Base-by-base conservation (phyloP, 345 rosid genomes). In the Camelina neglecta region DNA sequence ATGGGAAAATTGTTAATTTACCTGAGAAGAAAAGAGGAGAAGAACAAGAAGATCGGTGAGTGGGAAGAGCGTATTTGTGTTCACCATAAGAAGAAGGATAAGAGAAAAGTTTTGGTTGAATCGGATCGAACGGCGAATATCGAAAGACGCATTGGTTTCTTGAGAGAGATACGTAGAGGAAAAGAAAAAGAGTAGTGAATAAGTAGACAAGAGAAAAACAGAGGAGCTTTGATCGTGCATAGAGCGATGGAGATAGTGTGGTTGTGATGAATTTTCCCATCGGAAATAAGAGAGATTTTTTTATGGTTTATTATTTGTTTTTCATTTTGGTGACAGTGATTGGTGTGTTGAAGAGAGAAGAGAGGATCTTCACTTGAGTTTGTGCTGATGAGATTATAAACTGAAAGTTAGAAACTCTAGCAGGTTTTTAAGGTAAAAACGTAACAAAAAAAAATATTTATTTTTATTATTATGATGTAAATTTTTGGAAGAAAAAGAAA, bases 31-130 rank as follows among this genome's bases (percentile, higher is more conserved):
- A 82, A 56, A 90, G 75, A 58, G 95, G 89, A 77, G 88, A 85
- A 56, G 92, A 85, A 75, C 97, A 94, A 39, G 86, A 67, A 47
- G 87, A 67, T 80, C 89, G 88, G 50, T 84, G 84, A 12, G 97
- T 85, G 44, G 91, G 83, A 79, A 90, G 75, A 77, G 91, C 93
- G 56, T 94, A 86, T 79, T 94, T 94, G 87, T 92, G 96, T 54
- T 85, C 84, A 69, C 96, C 95, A 41, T 94, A 94, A 69, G 93
- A 85, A 45, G 83, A 51, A 71, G 96, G 96, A 69, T 87, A 94
- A 3, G 89, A 77, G 85, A 92, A 94, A 63, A 92, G 85, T 4
- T 92, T 83, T 33, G 81, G 47, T 44, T 81, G 89, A 24, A 92
- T 71, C 6, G 95, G 98, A 65, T 90, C 89, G 49, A 81, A 90